phyloP scores from a whole-genome alignment of 108 stramenopile genomes.

The Pseudonitzschia pungens region DNA sequence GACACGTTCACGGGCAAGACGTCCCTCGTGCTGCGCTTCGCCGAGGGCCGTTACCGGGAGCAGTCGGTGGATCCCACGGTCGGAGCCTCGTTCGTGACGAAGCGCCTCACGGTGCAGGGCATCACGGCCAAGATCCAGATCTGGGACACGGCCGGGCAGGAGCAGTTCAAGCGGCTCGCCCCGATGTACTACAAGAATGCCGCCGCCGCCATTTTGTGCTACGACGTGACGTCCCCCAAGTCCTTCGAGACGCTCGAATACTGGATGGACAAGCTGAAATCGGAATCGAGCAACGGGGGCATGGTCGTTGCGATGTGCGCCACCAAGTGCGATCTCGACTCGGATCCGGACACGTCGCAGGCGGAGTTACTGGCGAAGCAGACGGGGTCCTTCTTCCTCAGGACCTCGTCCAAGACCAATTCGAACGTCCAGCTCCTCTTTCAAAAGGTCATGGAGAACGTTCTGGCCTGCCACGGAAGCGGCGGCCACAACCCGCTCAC shows the following conservation, averaged over 20 bases:
- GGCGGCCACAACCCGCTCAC: background rate
- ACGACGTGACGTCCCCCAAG: constrained; percentile 55
- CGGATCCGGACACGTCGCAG: constrained; percentile 28
- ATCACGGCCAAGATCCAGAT: constrained; percentile 78
- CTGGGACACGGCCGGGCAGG: constrained; percentile 86
- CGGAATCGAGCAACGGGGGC: constrained; percentile 25
- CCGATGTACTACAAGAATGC: constrained; percentile 74
- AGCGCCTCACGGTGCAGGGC: constrained; percentile 58
- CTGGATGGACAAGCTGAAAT: constrained; percentile 71
- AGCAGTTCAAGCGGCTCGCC: constrained; percentile 58
- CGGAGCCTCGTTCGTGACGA: constrained; percentile 79
- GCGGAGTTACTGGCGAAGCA: constrained; percentile 59
- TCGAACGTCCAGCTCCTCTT: constrained; percentile 61
- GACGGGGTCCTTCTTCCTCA: constrained; percentile 60
- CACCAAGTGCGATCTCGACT: constrained; percentile 65
- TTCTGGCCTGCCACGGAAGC: constrained; percentile 32
- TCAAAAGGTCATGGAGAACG: constrained; percentile 53
- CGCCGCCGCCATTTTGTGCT: constrained; percentile 77
- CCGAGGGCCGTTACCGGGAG: constrained; percentile 79
- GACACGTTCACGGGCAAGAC: constrained; percentile 84
- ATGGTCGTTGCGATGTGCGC: constrained; percentile 76
- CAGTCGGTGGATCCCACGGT: constrained; percentile 56
- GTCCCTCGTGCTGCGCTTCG: constrained; percentile 78
- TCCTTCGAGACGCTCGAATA: constrained; percentile 60
- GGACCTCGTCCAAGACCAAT: constrained; percentile 74